Base-by-base conservation (phyloP, 177 flowering plant species). In the Vitis hybrid region DNA sequence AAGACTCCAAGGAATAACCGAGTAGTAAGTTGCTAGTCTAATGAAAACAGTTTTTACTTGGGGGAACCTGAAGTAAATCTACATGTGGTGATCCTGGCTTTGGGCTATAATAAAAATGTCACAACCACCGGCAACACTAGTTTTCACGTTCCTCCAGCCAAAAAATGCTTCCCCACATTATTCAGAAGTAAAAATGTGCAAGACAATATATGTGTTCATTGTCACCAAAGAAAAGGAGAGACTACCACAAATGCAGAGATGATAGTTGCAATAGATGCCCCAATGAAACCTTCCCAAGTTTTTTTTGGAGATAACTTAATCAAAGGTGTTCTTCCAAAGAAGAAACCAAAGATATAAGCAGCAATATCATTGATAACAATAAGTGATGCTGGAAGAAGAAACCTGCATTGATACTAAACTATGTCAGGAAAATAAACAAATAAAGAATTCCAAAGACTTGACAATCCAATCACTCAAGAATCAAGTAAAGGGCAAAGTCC, bases 261-360 rank as follows among this genome's bases (percentile, higher is more conserved):
- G n/a, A 95, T 82, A 31, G 99, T 95, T 39, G 93, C 76, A 65
- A 91, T 72, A 69, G 97, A 91, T 64, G 97, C 98, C 71, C 98
- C 98, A 81, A 95, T 93, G 60, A 93, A 93, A 21, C 98, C 98
- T 81, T 94, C 98, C 98, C 97, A 94, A 59, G 98, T 94, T 83
- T 94, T 94, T 86, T 94, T 94, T 50, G 98, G 99, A 71, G 99
- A 94, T 70, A 93, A 72, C 79, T 93, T 90, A 76, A 94, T 93
- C 73, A 94, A 82, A 67, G 98, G 98, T 10, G 97, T 94, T 82
- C 70, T 86, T 72, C 98, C 98, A 84, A 92, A 90, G 84, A 92
- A 94, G 78, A 94, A 94, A 26, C 98, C 98, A 78, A 85, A 92
- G 65, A 91, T 51, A 76, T 94, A 94, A 61, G 98, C 98, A 80